Conservation (phyloP, 1,284 basidiomycete species). For the Malassezia sp. region DNA sequence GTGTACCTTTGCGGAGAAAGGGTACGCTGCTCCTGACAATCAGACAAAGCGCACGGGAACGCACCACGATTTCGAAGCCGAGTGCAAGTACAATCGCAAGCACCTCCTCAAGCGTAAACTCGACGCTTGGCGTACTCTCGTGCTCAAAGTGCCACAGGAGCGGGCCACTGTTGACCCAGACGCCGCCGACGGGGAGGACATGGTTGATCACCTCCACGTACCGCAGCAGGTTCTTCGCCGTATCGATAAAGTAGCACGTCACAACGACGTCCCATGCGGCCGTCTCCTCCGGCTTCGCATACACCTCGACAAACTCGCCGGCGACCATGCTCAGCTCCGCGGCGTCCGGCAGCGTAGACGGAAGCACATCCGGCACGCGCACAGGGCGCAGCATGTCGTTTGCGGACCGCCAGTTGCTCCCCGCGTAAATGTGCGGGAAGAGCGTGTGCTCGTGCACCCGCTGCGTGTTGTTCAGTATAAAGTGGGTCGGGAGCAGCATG, state of each 20-base stretch:
- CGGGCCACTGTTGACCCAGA: slow-evolving; percentile 56
- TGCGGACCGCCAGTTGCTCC: slow-evolving; percentile 36
- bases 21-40: slow-evolving; percentile 63
- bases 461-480: slow-evolving; percentile 39
- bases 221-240: slow-evolving; percentile 50
- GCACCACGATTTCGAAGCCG: slow-evolving; percentile 75
- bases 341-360: slow-evolving; percentile 22
- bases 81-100: slow-evolving; percentile 62
- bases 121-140: slow-evolving; percentile 59
- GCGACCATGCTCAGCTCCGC: slow-evolving; percentile 45
- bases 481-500: slow-evolving; percentile 43
- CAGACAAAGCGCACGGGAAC: no score
- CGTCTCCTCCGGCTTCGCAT: slow-evolving; percentile 52
- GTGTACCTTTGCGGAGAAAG: slow-evolving; percentile 73
- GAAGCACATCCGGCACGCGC: slow-evolving; percentile 38
- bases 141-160: slow-evolving; percentile 94
- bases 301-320: slow-evolving; percentile 41
- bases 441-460: slow-evolving; percentile 24
- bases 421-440: slow-evolving; percentile 39
- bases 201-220: slow-evolving; percentile 44
- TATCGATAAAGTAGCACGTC: slow-evolving; percentile 97
- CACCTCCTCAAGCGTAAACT: slow-evolving; percentile 77
- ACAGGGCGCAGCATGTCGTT: slow-evolving; percentile 33
- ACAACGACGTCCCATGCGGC: slow-evolving; percentile 76
- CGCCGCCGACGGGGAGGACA: slow-evolving; percentile 32